phyloP scores from a whole-genome alignment of 2,329 filamentous ascomycete genomes.

The Ceratocystis diversiconidia region DNA sequence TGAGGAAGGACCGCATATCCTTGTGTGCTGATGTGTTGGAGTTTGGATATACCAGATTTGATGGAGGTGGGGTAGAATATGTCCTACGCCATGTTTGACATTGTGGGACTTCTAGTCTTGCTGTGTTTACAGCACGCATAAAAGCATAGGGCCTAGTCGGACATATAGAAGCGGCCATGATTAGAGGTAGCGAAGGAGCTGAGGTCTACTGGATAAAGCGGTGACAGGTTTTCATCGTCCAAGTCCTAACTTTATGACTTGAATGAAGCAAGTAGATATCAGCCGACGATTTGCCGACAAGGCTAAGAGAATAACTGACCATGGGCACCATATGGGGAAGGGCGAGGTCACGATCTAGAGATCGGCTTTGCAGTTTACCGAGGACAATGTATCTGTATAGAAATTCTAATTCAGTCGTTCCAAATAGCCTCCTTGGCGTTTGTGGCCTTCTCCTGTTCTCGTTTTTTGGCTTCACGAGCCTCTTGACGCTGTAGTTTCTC shows the following conservation, averaged over 20 bases:
- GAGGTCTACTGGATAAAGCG: background rate
- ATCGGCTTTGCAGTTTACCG: too few species aligned
- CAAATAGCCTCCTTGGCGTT: slow-evolving; percentile 73
- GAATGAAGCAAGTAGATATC: background rate
- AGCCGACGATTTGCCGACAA: background rate
- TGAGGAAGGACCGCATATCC: slow-evolving; percentile 49
- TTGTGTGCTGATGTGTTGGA: slow-evolving; percentile 32
- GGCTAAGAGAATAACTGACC: background rate
- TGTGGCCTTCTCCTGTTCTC: slow-evolving; percentile 50
- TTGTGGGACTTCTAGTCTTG: background rate
- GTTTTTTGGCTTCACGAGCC: slow-evolving; percentile 51
- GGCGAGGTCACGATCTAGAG: background rate
- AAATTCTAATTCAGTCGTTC: slow-evolving; percentile 48
- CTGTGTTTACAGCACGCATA: background rate
- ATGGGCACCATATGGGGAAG: background rate
- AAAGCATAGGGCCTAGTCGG: background rate
- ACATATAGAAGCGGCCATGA: background rate
- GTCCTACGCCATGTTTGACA: background rate
- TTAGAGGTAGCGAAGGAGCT: background rate
- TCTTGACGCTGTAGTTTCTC: slow-evolving; percentile 64
- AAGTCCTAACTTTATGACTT: background rate
- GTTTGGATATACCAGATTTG: slow-evolving; percentile 13
- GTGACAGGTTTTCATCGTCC: background rate
- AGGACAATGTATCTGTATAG: background rate
- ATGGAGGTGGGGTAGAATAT: slow-evolving; percentile 3